Evolutionary conservation across 805 yeast species (phyloP), one percentile per base, ranked within the genome.

Genomic region (Candida ulmi): DNA sequence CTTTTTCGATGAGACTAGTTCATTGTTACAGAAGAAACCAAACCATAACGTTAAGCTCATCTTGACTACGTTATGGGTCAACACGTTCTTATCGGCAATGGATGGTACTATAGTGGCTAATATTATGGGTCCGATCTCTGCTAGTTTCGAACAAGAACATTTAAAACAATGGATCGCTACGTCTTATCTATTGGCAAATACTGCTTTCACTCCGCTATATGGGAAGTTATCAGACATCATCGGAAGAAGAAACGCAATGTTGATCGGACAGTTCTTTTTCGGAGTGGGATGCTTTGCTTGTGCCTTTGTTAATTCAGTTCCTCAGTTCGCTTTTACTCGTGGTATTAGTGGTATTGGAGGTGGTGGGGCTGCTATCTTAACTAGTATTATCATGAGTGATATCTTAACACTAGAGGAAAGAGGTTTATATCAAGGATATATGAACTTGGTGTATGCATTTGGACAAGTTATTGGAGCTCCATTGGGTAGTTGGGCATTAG

Each of bases 171-270:
- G 88, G 88, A 80, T 82, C 4, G 87, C 87, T 4, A 76, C 87
- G 0, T 72, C 83, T 1, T 77, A 79, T 37, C 61, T 83, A 28
- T 61, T 83, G 18, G 78, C 88, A 3, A 79, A 78, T 47, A 72
- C 84, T 4, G 83, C 83, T 3, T 78, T 80, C 55, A 88, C 81
- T 59, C 88, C 86, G 2, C 55, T 83, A 23, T 79, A 76, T 41
- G 90, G 90, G 4, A 73, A 80, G 40, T 59, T 81, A 30, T 72
- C 83, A 34, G 90, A 83, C 47, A 71, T 83, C 16, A 67, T 69
- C 44, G 81, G 82, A 8, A 59, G 82, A 30, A 66, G 66, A 36
- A 58, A 61, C 17, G 65, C 72, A 11, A 54, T 74, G 13, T 44
- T 73, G 17, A 45, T 61, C 34, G 70, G 72, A 2, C 68, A 74